phyloP scores from a whole-genome alignment of 2,329 filamentous ascomycete species.

The Nemania sp. region DNA sequence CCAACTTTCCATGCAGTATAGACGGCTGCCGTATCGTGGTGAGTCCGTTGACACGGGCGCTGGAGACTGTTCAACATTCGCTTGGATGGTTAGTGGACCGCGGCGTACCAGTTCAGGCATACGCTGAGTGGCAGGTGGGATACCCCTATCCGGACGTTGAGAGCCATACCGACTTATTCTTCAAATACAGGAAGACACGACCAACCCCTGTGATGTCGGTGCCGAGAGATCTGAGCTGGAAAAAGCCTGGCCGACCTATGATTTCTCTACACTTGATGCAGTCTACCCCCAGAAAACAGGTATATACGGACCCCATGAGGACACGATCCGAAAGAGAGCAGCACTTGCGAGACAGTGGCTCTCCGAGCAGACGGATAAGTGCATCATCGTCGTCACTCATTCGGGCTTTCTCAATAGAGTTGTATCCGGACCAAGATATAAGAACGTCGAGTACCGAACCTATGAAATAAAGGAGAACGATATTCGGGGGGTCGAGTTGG shows the following conservation, averaged over 20 bases:
- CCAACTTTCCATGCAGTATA: constrained; percentile 26
- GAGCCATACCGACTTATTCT: background rate
- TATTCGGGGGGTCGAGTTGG: constrained; percentile 18
- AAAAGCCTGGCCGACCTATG: constrained; percentile 37
- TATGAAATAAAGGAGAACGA: constrained; percentile 31
- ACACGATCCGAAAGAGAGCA: constrained; percentile 34
- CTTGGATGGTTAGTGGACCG: constrained; percentile 37
- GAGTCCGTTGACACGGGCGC: constrained; percentile 38
- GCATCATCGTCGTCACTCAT: constrained; percentile 39
- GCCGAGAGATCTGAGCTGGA: constrained; percentile 29
- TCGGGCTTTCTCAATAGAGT: constrained; percentile 38
- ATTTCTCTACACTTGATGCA: constrained; percentile 39
- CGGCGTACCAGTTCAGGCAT: constrained; percentile 36
- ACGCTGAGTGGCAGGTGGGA: constrained; percentile 41
- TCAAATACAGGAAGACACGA: constrained; percentile 36
- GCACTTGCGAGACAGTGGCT: constrained; percentile 37
- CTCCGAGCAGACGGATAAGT: constrained; percentile 35
- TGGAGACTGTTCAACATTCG: constrained; percentile 37
- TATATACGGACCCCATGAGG: constrained; percentile 37
- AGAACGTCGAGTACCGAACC: constrained; percentile 37
- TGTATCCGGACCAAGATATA: constrained; percentile 35
- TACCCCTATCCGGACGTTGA: background rate
- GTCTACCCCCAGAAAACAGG: constrained; percentile 40
- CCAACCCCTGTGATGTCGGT: constrained; percentile 39
- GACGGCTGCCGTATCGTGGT: constrained; percentile 38